Conservation (phyloP, 1,284 basidiomycete genomes). For the Ustilago bromivora region DNA sequence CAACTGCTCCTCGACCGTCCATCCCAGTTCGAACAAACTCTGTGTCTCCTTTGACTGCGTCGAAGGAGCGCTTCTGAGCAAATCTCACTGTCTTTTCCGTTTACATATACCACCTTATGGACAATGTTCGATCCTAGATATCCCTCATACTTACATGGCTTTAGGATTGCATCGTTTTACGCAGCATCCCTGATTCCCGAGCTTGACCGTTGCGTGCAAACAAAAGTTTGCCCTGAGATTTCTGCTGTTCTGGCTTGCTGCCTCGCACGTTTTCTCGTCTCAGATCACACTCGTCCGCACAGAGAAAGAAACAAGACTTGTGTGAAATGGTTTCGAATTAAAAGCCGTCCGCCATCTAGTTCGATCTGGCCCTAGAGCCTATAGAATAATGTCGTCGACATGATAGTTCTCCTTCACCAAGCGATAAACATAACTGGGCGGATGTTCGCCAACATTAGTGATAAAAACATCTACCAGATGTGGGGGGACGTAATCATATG, state of each 20-base stretch:
- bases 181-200: too few relatives aligned
- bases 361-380: background rate
- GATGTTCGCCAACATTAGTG: constrained; percentile 79
- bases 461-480: constrained; percentile 93
- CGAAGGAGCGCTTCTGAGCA: constrained; percentile 15
- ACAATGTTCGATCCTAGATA: background rate
- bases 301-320: too few relatives aligned
- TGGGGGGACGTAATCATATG: constrained; percentile 93
- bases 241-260: too few relatives aligned
- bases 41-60: constrained; percentile 15
- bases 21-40: constrained; percentile 29
- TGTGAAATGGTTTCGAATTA: background rate
- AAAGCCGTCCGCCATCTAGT: background rate
- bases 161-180: too few relatives aligned
- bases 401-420: constrained; percentile 68
- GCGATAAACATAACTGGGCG: constrained; percentile 68
- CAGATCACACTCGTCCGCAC: too few relatives aligned
- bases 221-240: too few relatives aligned
- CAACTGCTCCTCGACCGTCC: constrained; percentile 16
- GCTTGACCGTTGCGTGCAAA: too few relatives aligned
- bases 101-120: background rate
- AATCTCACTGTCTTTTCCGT: background rate
- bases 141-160: too few relatives aligned
- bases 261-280: too few relatives aligned
- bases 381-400: constrained; percentile 55